These are phyloP conservation scores for Yamadazyma aaseri DNA, from an alignment of 1,139 yeast genomes.

Conservation along the genomic window DNA sequence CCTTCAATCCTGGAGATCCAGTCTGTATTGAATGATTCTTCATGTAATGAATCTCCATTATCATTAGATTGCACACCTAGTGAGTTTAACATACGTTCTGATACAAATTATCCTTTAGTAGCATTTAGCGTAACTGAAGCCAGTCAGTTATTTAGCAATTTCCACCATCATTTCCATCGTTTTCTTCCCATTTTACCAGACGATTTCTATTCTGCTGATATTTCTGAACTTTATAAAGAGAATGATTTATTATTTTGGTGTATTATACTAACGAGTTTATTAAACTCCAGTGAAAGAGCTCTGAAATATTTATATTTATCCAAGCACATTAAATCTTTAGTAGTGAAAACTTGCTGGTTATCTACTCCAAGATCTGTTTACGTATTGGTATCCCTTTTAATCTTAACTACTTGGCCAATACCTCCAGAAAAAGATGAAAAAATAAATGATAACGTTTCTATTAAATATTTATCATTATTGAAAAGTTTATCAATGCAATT, in stretches of 20 bases:
- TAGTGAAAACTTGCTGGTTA: constrained; percentile 46
- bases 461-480: constrained; percentile 43
- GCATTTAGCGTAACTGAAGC: constrained; percentile 31
- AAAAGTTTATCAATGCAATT: constrained; percentile 42
- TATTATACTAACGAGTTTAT: constrained; percentile 35
- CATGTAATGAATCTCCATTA: neutral
- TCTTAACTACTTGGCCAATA: constrained; percentile 50
- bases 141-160: constrained; percentile 27
- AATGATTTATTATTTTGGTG: constrained; percentile 45
- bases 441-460: constrained; percentile 34
- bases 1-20: constrained; percentile 32
- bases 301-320: constrained; percentile 25
- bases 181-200: constrained; percentile 44
- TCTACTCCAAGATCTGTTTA: constrained; percentile 47
- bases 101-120: constrained; percentile 17
- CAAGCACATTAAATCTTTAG: constrained; percentile 38
- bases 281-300: constrained; percentile 21
- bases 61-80: constrained; percentile 1
- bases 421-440: constrained; percentile 30
- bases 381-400: constrained; percentile 37
- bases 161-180: constrained; percentile 31
- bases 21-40: constrained; percentile 18
- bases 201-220: constrained; percentile 28
- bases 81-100: constrained; percentile 8
- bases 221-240: constrained; percentile 23